Evolutionary conservation across 2,329 filamentous ascomycete species (phyloP).

Genomic region (Juglanconis juglandina): DNA sequence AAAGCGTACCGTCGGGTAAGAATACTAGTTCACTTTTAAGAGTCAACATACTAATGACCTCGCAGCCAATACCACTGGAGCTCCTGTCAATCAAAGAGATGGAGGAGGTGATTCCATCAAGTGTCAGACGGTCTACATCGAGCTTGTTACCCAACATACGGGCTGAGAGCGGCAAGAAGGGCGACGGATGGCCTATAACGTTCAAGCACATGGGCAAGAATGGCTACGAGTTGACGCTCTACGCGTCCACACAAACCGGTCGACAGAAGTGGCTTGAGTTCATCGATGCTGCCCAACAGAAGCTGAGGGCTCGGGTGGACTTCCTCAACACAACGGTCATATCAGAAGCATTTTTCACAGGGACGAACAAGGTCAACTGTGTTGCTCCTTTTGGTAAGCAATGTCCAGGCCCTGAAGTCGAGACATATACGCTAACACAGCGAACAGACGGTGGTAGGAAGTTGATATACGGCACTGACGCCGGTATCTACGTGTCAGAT

Average conservation of each 20-base stretch:
- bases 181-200: slow-evolving; percentile 87
- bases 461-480: slow-evolving; percentile 89
- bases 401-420: background rate
- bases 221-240: slow-evolving; percentile 88
- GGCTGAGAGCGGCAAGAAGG: slow-evolving; percentile 54
- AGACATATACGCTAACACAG: slow-evolving; percentile 18
- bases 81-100: slow-evolving; percentile 92
- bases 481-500: slow-evolving; percentile 87
- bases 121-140: slow-evolving; percentile 83
- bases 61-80: slow-evolving; percentile 84
- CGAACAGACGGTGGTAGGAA: slow-evolving; percentile 86
- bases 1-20: slow-evolving; percentile 80
- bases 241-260: slow-evolving; percentile 78
- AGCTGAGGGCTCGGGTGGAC: slow-evolving; percentile 79
- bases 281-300: slow-evolving; percentile 86
- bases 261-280: slow-evolving; percentile 96
- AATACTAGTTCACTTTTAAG: slow-evolving; percentile 1
- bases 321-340: slow-evolving; percentile 77
- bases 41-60: slow-evolving; percentile 18
- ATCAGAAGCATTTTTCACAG: slow-evolving; percentile 57
- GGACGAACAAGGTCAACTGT: slow-evolving; percentile 84
- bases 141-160: slow-evolving; percentile 66
- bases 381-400: slow-evolving; percentile 81
- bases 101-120: slow-evolving; percentile 88
- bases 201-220: slow-evolving; percentile 95